Evolutionary conservation across 225 moss, liverwort and hornwort species (phyloP), one percentile per base, ranked within the genome.

Genomic region (Polytrichum commune): DNA sequence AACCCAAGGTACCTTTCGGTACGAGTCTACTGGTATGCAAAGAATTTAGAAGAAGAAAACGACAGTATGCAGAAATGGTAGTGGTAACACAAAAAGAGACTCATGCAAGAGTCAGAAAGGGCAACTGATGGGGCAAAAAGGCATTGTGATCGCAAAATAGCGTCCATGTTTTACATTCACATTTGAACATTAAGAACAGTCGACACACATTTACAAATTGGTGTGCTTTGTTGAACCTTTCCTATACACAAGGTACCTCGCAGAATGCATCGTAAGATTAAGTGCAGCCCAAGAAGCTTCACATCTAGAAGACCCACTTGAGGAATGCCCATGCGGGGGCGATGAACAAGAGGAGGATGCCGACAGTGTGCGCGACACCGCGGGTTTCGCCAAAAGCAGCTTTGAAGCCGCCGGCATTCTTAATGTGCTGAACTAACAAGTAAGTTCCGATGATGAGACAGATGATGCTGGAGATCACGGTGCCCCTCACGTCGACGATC

Each of bases 271-370:
- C 13, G 13, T 46, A 46, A 46, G 46, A 46, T 46, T 46, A 13
- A 46, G 46, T 46, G 46, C 16, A 46, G 13, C 46, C 46, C 13
- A 46, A 46, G 46, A 46, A 46, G 46, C 46, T 46, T 46, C 46
- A 46, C 46, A 46, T 46, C 4, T 46, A 46, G 16, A 46, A 46
- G 46, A 46, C 46, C 46, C 46, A 46, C 46, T 46, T 46, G 38
- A 82, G 0, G 46, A 82, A 1, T 16, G 55, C 33, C 55, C 63
- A 77, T 1, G 27, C 57, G 0, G 86, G 86, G 30, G 86, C 80
- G 19, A 86, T 64, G 29, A 86, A 86, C 76, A 86, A 29, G 35
- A 86, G 66, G 18, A 86, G 62, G 78, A 86, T 86, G 28, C 86
- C 86, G 2, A 86, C 0, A 35, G 83, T 83, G 71, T 86, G 86